These are phyloP conservation scores for Clitopilus passeckerianus DNA, from an alignment of 768 basidiomycete species.

Conservation along the genomic window DNA sequence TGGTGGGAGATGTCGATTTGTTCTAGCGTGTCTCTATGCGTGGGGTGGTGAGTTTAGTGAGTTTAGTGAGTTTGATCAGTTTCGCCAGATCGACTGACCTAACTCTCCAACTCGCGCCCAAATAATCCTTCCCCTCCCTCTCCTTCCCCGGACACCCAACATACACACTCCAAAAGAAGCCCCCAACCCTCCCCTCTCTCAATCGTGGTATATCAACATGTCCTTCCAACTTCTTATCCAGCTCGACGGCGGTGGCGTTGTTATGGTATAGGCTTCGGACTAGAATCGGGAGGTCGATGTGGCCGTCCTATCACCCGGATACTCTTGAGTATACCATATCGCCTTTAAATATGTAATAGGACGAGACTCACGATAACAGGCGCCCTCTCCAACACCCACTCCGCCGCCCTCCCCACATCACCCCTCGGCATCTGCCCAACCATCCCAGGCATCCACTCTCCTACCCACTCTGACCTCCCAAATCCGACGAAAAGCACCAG, in stretches of 20 bases:
- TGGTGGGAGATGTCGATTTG: slow-evolving; percentile 86
- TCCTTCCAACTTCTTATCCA: slow-evolving; percentile 45
- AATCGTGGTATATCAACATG: slow-evolving; percentile 91
- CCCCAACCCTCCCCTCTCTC: slow-evolving; percentile 78
- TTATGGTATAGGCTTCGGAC: slow-evolving; percentile 59
- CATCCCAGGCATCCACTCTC: neutral
- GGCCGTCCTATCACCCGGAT: neutral
- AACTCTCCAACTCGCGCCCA: slow-evolving; percentile 51
- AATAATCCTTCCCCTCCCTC: slow-evolving; percentile 47
- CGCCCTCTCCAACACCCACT: neutral
- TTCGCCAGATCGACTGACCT: slow-evolving; percentile 19
- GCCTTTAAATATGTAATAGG: no score
- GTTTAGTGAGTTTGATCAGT: neutral
- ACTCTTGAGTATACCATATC: no score
- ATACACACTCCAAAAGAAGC: slow-evolving; percentile 91
- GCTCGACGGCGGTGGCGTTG: slow-evolving; percentile 71
- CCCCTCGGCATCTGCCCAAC: neutral
- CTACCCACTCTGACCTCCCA: neutral
- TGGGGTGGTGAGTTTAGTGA: no score
- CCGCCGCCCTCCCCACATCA: neutral
- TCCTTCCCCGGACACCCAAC: slow-evolving; percentile 49
- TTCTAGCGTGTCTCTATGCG: slow-evolving; percentile 92
- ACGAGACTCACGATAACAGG: neutral
- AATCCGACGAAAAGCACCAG: neutral
- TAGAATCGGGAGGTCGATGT: slow-evolving; percentile 40